phyloP scores from a whole-genome alignment of 768 basidiomycete species.

The Lactarius deliciosus region DNA sequence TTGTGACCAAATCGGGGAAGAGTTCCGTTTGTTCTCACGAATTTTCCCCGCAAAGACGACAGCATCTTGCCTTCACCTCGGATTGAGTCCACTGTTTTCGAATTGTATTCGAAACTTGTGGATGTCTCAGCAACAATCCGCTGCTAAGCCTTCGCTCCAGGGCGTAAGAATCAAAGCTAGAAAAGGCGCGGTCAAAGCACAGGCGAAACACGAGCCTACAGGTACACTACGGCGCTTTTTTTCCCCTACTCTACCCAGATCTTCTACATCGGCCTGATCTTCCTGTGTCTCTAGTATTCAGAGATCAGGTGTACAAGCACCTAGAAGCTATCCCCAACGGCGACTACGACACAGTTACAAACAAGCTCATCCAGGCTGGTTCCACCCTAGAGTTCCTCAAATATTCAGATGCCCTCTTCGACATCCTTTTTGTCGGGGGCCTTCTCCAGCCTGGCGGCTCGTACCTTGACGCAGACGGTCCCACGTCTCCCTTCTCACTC shows the following conservation, averaged over 20 bases:
- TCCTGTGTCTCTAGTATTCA: conserved; percentile 61
- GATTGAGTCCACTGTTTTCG: conserved; percentile 27
- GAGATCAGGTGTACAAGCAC: conserved; percentile 90
- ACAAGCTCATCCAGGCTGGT: conserved; percentile 89
- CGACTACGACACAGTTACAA: conserved; percentile 80
- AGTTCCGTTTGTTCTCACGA: not conserved
- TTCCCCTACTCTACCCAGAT: not conserved
- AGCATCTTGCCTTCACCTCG: conserved; percentile 4
- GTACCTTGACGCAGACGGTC: conserved; percentile 85
- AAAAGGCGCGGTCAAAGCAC: conserved; percentile 89
- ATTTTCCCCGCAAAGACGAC: not conserved
- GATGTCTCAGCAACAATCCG: conserved; percentile 88
- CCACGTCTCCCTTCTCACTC: conserved; percentile 85
- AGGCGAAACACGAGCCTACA: conserved; percentile 90
- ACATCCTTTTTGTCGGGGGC: conserved; percentile 92
- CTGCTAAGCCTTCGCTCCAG: conserved; percentile 86
- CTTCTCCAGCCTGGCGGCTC: conserved; percentile 95
- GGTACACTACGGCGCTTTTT: conserved; percentile 40
- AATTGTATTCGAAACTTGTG: conserved; percentile 54
- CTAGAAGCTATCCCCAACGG: conserved; percentile 76
- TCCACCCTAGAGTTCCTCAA: conserved; percentile 93
- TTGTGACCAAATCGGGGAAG: conserved; percentile 9
- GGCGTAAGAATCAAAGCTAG: conserved; percentile 92
- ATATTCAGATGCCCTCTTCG: conserved; percentile 96
- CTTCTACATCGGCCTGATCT: conserved; percentile 20